Evolutionary conservation across 495 filamentous ascomycete genomes (phyloP).

Genomic region (Tuber microsphaerosporum): DNA sequence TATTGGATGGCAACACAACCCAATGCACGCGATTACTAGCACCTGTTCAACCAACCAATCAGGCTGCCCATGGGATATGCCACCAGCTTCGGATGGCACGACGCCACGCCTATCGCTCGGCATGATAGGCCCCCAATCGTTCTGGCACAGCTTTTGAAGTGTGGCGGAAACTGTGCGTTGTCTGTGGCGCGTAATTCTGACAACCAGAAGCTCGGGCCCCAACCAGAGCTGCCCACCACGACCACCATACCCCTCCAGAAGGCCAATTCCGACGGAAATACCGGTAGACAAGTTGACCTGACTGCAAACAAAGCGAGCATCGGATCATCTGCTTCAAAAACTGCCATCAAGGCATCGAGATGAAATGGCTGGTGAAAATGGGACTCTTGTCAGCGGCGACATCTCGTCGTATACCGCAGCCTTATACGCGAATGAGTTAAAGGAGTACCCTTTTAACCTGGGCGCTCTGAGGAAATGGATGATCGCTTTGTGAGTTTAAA

Average conservation of each 20-base stretch:
- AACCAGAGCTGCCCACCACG: conserved; percentile 35
- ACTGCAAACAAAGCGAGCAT: background rate
- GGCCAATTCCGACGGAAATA: conserved; percentile 27
- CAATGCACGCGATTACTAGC: background rate
- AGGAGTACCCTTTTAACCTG: conserved; percentile 39
- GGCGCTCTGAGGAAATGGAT: conserved; percentile 41
- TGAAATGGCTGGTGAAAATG: conserved; percentile 39
- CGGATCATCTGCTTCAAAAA: conserved; percentile 10
- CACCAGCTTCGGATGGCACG: background rate
- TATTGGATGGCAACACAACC: background rate
- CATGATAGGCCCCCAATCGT: background rate
- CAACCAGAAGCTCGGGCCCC: conserved; percentile 30
- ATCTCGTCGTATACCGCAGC: conserved; percentile 36
- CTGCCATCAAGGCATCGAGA: conserved; percentile 34
- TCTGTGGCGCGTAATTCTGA: conserved; percentile 34
- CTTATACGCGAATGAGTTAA: conserved; percentile 36
- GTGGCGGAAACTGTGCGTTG: conserved; percentile 35
- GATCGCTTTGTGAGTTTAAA: conserved; percentile 39
- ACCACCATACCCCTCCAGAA: conserved; percentile 27
- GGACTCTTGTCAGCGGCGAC: conserved; percentile 33
- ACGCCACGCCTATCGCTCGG: background rate
- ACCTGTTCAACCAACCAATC: background rate
- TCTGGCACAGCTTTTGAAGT: background rate
- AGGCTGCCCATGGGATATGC: background rate
- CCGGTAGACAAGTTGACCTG: background rate